Percentiles rank a stretch among this genome's conserved stretches.
Evolutionary conservation across 768 basidiomycete genomes (phyloP).

Genomic region (Tylopilus sp.): DNA sequence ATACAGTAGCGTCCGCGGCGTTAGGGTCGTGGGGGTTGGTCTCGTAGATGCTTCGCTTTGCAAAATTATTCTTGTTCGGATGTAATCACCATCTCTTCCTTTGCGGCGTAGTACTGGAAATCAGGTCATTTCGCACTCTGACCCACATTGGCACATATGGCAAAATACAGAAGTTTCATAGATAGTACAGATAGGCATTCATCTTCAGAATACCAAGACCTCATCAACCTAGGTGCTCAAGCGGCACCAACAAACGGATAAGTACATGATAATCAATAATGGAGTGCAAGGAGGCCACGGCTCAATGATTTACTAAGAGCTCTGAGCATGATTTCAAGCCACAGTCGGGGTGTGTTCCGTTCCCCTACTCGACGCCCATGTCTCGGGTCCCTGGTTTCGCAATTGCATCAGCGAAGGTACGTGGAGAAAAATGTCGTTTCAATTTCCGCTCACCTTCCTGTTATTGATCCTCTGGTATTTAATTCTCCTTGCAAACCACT

Average conservation of each 20-base stretch:
- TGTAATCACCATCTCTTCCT: not conserved
- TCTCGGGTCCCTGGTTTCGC: slow-evolving; percentile 26
- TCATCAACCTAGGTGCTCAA: not conserved
- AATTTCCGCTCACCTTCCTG: slow-evolving; percentile 33
- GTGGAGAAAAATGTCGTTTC: too few relatives aligned
- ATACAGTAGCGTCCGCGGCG: slow-evolving; percentile 3
- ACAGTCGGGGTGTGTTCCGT: slow-evolving; percentile 27
- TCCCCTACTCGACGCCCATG: slow-evolving; percentile 30
- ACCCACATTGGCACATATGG: not conserved
- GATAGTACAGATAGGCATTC: not conserved
- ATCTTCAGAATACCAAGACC: not conserved
- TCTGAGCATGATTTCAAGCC: not conserved
- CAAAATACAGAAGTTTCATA: not conserved
- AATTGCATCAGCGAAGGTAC: not conserved
- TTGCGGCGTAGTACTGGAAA: not conserved
- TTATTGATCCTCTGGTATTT: slow-evolving; percentile 42
- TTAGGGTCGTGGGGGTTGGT: not conserved
- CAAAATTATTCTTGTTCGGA: not conserved
- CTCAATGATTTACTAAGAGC: not conserved
- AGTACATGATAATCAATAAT: not conserved
- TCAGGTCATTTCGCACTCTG: not conserved
- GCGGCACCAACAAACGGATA: not conserved
- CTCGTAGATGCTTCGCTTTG: not conserved
- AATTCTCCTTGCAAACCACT: slow-evolving; percentile 42
- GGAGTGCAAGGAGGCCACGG: not conserved